Base-by-base conservation (phyloP, 139 green algal species). In the Raphidocelis subcapitata region DNA sequence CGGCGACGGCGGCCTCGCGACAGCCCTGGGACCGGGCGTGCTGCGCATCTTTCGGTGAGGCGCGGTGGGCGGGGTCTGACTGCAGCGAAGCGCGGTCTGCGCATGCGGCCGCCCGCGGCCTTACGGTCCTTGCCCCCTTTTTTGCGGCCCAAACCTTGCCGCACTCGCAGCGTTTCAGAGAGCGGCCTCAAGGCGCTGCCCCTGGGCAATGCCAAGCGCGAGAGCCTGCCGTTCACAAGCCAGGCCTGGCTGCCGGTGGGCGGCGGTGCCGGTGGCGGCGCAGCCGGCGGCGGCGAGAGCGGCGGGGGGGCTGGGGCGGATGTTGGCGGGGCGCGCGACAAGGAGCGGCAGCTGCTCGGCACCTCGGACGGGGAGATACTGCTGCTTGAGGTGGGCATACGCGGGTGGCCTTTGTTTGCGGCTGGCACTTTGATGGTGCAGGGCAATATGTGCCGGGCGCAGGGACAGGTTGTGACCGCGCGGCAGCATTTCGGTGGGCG, bases 291-390 rank as follows among this genome's bases (percentile, higher is more conserved):
- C 28, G 31, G 29, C 23, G 46, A 49, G 59, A 37, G 36, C 32
- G 60, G 31, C 10, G 46, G 59, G 31, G 41, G n/a, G 23, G 69
- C 36, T 16, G 35, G 33, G 1, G 33, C 8, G 35, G 63, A 10
- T 36, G 28, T n/a, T 4, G 18, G 52, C 8, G 41, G 12, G 8
- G 41, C 8, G 8, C 41, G 41, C 41, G 76, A 85, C 47, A 77
- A 81, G 36, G 89, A 94, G 79, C 74, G 87, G 57, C 74, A 93
- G 64, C 84, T 93, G 60, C 46, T 95, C 63, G 92, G 89, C n/a
- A 95, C 86, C 29, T 80, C 81, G 2, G 82, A 78, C 21, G 93
- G 93, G 0, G 92, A 97, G 74, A 32, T 97, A 51, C 80, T 97
- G 57, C 69, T 97, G 32, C 64, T 95, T 28, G 86, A 89, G 79